Conservation (phyloP, 164 flowering plant species). For the Hamamelis virginiana region DNA sequence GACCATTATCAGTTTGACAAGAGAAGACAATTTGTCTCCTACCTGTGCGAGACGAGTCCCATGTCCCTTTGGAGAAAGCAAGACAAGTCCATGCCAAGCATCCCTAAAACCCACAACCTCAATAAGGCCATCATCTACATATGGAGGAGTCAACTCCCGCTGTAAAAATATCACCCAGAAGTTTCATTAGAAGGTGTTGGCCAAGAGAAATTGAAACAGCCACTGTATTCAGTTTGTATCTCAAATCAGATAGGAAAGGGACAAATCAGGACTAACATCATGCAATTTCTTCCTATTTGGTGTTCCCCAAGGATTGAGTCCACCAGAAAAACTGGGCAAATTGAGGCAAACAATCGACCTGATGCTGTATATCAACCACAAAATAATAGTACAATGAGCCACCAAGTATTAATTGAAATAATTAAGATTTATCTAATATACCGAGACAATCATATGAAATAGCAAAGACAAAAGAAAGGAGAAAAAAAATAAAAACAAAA, state of each 20-base stretch:
- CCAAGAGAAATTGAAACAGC: neutral
- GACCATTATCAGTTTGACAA: neutral
- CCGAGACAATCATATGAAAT: neutral
- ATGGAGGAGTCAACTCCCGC: conserved; percentile 82
- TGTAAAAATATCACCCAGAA: conserved; percentile 28
- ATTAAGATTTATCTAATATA: neutral
- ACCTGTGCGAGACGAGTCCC: conserved; percentile 99
- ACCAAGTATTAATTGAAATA: neutral
- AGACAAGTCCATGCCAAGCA: conserved; percentile 94
- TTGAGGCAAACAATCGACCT: conserved; percentile 87
- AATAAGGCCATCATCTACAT: conserved; percentile 79
- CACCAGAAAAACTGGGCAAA: conserved; percentile 94
- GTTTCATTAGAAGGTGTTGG: neutral
- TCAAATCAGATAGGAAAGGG: neutral
- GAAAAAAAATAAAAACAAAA: neutral
- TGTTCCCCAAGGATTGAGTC: conserved; percentile 91
- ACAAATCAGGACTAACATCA: conserved; percentile 49
- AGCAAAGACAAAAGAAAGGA: neutral
- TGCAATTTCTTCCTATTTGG: conserved; percentile 52
- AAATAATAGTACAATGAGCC: neutral
- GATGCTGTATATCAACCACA: conserved; percentile 51
- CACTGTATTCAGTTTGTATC: neutral
- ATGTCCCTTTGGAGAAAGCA: conserved; percentile 81
- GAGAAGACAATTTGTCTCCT: neutral
- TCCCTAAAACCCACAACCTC: conserved; percentile 89